Percentiles rank a stretch among this genome's conserved stretches.
phyloP scores from a whole-genome alignment of 345 rosid species.

The Lagerstroemia speciosa region DNA sequence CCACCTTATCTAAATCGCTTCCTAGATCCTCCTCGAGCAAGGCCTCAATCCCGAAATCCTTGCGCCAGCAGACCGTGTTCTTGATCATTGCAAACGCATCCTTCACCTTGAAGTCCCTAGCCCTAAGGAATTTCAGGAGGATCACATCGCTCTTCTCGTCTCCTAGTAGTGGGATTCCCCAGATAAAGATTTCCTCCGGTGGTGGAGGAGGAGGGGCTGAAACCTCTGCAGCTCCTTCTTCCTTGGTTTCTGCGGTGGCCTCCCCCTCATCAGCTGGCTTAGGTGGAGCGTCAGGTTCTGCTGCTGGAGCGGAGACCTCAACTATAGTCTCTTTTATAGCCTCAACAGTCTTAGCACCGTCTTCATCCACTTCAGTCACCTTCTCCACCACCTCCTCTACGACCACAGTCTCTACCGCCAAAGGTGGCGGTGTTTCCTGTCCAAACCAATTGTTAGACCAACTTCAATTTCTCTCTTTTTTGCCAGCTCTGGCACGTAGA shows the following conservation, averaged over 20 bases:
- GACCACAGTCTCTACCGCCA: conserved; percentile 13
- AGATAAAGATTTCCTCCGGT: conserved; percentile 29
- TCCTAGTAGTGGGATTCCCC: conserved; percentile 40
- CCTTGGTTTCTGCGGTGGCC: conserved; percentile 9
- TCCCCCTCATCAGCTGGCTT: conserved; percentile 17
- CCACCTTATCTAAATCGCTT: conserved; percentile 22
- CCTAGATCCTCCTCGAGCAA: conserved; percentile 43
- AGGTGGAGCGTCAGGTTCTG: conserved; percentile 10
- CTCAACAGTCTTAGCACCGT: conserved; percentile 84
- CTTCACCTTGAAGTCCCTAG: conserved; percentile 47
- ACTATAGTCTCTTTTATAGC: conserved; percentile 78
- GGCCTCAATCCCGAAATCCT: conserved; percentile 32
- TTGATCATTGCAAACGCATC: conserved; percentile 45
- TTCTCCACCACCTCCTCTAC: conserved; percentile 31
- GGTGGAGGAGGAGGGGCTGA: conserved; percentile 8
- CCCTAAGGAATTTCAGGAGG: conserved; percentile 43
- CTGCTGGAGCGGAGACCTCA: conserved; percentile 26
- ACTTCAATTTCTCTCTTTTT: not conserved
- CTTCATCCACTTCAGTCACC: conserved; percentile 45
- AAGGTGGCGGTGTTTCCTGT: conserved; percentile 4
- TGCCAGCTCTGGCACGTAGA: not conserved
- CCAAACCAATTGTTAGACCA: not conserved
- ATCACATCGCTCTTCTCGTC: conserved; percentile 34
- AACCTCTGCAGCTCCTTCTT: conserved; percentile 3
- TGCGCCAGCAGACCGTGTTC: conserved; percentile 40